These are phyloP conservation scores for Neofusicoccum laricinum DNA, from an alignment of 2,329 filamentous ascomycete species.

Conservation along the genomic window DNA sequence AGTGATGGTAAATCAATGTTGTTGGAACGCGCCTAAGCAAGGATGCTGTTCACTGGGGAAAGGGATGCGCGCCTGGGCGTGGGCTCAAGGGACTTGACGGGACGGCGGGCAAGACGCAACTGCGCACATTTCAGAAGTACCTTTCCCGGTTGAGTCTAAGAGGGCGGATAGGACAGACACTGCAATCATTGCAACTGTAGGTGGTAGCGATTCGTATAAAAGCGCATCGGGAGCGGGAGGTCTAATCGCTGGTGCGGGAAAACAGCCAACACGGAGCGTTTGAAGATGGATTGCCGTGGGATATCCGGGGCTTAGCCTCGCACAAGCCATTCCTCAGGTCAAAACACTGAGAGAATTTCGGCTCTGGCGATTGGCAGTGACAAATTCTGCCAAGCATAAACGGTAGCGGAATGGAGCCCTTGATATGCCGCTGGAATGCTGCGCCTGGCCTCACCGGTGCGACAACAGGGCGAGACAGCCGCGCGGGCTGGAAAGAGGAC, in stretches of 20 bases:
- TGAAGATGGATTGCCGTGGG: background rate
- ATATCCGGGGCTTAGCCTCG: background rate
- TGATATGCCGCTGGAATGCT: background rate
- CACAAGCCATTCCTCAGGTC: background rate
- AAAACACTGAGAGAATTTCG: background rate
- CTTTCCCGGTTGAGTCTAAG: no score
- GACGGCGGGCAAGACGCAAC: background rate
- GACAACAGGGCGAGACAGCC: no score
- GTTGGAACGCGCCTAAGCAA: constrained; percentile 13
- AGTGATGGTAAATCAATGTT: background rate
- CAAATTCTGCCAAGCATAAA: background rate
- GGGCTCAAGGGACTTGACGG: background rate
- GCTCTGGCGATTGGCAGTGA: background rate
- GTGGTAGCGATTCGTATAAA: background rate
- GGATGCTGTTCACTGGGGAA: background rate
- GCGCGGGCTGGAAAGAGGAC: no score
- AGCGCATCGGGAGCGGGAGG: background rate
- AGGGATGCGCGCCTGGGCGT: background rate
- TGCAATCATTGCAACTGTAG: no score
- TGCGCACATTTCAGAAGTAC: no score
- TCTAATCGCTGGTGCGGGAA: background rate
- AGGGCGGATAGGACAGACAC: no score
- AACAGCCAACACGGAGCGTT: background rate
- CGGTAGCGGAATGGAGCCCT: background rate
- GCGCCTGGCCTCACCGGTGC: background rate